Percentiles rank a stretch among this genome's conserved stretches.
phyloP scores from a whole-genome alignment of 2,329 filamentous ascomycete genomes.

The Stachybotrys chartarum region DNA sequence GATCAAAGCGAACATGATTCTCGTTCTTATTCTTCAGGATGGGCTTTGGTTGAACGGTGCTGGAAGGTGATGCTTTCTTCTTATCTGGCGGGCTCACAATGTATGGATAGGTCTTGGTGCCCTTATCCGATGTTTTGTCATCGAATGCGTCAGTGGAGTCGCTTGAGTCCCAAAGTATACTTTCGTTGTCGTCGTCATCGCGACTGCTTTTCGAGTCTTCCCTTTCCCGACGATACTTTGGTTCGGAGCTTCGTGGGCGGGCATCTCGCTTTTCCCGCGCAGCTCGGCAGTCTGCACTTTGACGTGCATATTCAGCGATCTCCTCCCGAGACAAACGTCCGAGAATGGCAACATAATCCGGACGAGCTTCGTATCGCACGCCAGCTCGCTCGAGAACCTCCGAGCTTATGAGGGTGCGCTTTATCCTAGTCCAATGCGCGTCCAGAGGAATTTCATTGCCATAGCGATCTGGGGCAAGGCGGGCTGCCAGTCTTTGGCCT shows the following conservation, averaged over 20 bases:
- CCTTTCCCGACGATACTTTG: slow-evolving; percentile 7
- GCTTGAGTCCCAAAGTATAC: slow-evolving; percentile 20
- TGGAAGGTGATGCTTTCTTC: slow-evolving; percentile 25
- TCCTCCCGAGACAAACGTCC: slow-evolving; percentile 46
- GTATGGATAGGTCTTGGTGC: slow-evolving; percentile 24
- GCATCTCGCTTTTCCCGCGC: slow-evolving; percentile 19
- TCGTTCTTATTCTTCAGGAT: slow-evolving; percentile 57
- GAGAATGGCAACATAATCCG: slow-evolving; percentile 54
- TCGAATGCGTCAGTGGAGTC: slow-evolving; percentile 25
- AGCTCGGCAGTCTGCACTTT: slow-evolving; percentile 39
- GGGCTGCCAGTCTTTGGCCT: slow-evolving; percentile 22
- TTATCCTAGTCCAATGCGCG: slow-evolving; percentile 54
- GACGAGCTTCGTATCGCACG: slow-evolving; percentile 53
- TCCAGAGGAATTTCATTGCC: slow-evolving; percentile 49
- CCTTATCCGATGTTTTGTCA: slow-evolving; percentile 21
- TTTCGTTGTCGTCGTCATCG: slow-evolving; percentile 21
- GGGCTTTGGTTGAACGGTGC: slow-evolving; percentile 40
- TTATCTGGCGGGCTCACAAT: slow-evolving; percentile 29
- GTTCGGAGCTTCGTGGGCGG: slow-evolving; percentile 5
- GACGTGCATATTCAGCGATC: slow-evolving; percentile 42
- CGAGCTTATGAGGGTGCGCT: slow-evolving; percentile 46
- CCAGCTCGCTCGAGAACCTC: slow-evolving; percentile 49
- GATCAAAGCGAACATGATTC: slow-evolving; percentile 48
- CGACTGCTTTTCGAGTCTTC: slow-evolving; percentile 26
- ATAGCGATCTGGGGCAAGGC: slow-evolving; percentile 48